Conservation (phyloP, 768 basidiomycete genomes). For the Agrocybe praecox region DNA sequence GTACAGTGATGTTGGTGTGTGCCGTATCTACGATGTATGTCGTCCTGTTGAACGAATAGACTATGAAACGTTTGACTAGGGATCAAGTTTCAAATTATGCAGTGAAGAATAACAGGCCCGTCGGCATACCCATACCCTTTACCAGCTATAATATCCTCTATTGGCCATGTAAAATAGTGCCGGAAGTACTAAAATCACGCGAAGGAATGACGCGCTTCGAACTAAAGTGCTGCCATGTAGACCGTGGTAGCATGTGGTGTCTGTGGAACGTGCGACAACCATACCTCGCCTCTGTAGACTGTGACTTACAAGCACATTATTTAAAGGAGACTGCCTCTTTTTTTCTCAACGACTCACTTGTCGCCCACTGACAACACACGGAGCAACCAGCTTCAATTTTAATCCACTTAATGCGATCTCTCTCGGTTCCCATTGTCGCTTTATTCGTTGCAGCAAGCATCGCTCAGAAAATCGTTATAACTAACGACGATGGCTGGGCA, state of each 20-base stretch:
- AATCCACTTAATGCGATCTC: conserved; percentile 6
- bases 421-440: conserved; percentile 1
- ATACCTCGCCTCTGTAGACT: background rate
- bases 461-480: conserved; percentile 27
- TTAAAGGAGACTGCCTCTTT: background rate
- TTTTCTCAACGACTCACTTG: background rate
- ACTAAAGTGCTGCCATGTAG: background rate
- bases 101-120: too few species aligned
- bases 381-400: too few species aligned
- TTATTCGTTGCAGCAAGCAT: conserved; percentile 2
- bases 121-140: too few species aligned
- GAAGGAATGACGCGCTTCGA: background rate
- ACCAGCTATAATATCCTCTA: too few species aligned
- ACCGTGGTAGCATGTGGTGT: background rate
- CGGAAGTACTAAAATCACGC: too few species aligned
- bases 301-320: background rate
- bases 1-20: background rate
- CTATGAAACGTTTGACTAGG: too few species aligned
- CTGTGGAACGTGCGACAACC: background rate
- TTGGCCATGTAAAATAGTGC: too few species aligned
- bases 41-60: too few species aligned
- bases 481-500: conserved; percentile 47
- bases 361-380: too few species aligned
- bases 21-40: too few species aligned
- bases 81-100: too few species aligned